Base-by-base conservation (phyloP, 2,329 filamentous ascomycete genomes). In the Cercospora beticola region DNA sequence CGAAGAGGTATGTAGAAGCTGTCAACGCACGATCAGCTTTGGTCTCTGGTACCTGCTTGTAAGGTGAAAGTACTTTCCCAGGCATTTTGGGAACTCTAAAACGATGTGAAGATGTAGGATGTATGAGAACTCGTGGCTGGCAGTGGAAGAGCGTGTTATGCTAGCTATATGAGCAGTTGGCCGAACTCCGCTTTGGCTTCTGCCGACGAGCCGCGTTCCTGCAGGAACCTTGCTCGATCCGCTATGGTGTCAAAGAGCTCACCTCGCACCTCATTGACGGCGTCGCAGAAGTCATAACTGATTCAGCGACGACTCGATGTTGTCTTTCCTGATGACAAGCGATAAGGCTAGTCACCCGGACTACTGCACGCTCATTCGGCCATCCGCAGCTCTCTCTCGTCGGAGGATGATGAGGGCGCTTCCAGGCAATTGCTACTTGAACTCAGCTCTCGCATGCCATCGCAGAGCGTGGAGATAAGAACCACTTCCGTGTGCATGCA, bases 41-140 rank as follows among this genome's bases (percentile, higher is more conserved):
- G 64, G 76, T 78, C 70, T 74, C 75, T 14, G 75, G 76, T 66
- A 76, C 74, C 65, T 77, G 76, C 69, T 78, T 70, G 67, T 77
- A 77, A 4, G 76, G 76, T 16, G 69, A 66, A 23, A 73, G 58
- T 26, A 71, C 62, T 67, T 70, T 71, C 26, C 68, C 71, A 14
- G 71, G 70, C 71, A 73, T 73, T 2, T 57, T 68, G 56, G 21
- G 7, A 28, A 40, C 2, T 54, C 31, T 28, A 26, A 31, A 54
- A 57, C 33, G 28, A 46, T 12, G 40, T 30, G 49, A 36, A 14
- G 30, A 21, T n/a, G 28, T 4, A 3, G n/a, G 1, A 33, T 61
- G 46, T 14, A 46, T 18, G 7, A 18, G 30, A 31, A 3, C n/a
- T 31, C 16, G 33, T 23, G 23, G 14, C 31, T 52, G 10, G 54